Conservation (phyloP, 805 yeast genomes). For the Starmera amethionina region DNA sequence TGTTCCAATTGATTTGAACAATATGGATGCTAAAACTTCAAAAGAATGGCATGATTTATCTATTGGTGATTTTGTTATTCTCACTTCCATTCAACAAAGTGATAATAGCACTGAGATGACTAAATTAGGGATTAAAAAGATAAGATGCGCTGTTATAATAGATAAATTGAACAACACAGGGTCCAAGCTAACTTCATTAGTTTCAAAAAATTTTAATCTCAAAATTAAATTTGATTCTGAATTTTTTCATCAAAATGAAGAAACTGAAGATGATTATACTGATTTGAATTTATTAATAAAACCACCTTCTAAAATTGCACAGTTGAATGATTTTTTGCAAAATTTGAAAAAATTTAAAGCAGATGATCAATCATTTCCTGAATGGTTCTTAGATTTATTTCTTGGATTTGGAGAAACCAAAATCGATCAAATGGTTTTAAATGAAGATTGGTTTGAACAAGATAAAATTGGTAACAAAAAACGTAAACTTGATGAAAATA, state of each 20-base stretch:
- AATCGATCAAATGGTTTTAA: too few species aligned
- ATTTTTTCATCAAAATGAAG: background rate
- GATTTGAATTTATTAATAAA: background rate
- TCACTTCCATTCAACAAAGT: constrained; percentile 3
- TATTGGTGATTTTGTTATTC: constrained; percentile 8
- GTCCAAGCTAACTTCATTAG: background rate
- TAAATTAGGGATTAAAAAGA: constrained; percentile 3
- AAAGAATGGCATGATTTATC: constrained; percentile 9
- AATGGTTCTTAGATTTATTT: constrained; percentile 24
- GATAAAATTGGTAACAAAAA: too few species aligned
- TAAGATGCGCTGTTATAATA: constrained; percentile 3
- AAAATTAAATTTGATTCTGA: constrained; percentile 13
- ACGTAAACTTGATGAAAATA: too few species aligned
- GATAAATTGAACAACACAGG: background rate
- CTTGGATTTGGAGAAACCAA: constrained; percentile 22
- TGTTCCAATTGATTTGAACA: constrained; percentile 3
- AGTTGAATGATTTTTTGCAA: background rate
- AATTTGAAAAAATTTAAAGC: constrained; percentile 2
- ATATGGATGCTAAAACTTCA: background rate
- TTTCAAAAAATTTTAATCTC: constrained; percentile 13
- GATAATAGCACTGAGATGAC: constrained; percentile 4
- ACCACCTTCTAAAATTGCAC: constrained; percentile 2
- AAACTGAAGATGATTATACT: constrained; percentile 1
- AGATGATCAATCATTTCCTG: constrained; percentile 15
- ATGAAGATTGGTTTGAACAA: too few species aligned